These are phyloP conservation scores for Byssoonygena ceratinophila DNA, from an alignment of 2,329 filamentous ascomycete species.

Conservation along the genomic window DNA sequence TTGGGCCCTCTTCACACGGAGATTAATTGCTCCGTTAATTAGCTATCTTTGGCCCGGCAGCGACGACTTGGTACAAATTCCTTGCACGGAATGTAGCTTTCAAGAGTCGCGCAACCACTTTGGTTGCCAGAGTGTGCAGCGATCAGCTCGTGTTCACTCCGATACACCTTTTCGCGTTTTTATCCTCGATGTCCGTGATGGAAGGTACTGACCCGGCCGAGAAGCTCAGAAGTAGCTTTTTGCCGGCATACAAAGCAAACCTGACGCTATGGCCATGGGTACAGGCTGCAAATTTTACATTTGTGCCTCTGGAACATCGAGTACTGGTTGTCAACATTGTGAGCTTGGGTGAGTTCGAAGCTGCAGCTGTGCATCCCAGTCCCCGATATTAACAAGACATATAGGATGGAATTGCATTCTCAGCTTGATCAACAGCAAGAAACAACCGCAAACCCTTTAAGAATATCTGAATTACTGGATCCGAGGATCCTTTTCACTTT, in stretches of 20 bases:
- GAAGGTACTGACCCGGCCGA: conserved; percentile 57
- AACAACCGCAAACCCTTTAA: conserved; percentile 18
- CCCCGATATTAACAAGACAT: no score
- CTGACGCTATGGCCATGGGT: conserved; percentile 80
- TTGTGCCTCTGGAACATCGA: conserved; percentile 72
- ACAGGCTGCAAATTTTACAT: conserved; percentile 76
- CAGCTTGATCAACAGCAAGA: conserved; percentile 45
- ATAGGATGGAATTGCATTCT: conserved; percentile 38
- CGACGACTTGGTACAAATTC: conserved; percentile 76
- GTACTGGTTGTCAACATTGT: conserved; percentile 80
- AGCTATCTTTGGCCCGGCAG: conserved; percentile 78
- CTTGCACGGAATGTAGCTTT: conserved; percentile 61
- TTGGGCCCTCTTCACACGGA: background rate
- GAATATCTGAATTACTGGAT: conserved; percentile 1
- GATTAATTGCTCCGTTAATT: conserved; percentile 10
- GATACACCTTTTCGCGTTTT: conserved; percentile 69
- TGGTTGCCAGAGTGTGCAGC: conserved; percentile 62
- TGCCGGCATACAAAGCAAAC: conserved; percentile 65
- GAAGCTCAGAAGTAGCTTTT: conserved; percentile 63
- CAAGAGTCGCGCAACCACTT: conserved; percentile 56
- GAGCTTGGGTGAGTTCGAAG: conserved; percentile 48
- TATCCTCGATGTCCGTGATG: conserved; percentile 72
- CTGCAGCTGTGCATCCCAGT: no score
- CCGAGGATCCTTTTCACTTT: conserved; percentile 29
- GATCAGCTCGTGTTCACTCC: conserved; percentile 80